These are phyloP conservation scores for Erigeron canadensis DNA, from an alignment of 129 eudicot species.

Conservation along the genomic window DNA sequence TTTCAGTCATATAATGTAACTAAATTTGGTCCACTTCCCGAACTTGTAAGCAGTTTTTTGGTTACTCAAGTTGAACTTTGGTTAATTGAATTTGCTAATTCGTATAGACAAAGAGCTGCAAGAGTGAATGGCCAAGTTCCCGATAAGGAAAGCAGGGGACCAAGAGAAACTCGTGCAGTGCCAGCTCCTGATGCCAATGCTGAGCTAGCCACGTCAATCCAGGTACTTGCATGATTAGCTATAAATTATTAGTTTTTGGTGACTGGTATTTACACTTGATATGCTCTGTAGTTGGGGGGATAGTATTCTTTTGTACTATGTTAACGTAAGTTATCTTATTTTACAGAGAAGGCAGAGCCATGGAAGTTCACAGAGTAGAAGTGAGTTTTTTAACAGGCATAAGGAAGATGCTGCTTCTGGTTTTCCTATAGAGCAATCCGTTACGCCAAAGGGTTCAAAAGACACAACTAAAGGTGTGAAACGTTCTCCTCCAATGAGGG, in stretches of 20 bases:
- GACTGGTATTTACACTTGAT: not conserved
- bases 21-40: not conserved
- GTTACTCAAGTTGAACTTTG: constrained; percentile 10
- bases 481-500: constrained; percentile 44
- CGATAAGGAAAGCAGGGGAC: constrained; percentile 45
- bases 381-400: constrained; percentile 37
- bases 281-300: not conserved
- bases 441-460: constrained; percentile 26
- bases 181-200: constrained; percentile 65
- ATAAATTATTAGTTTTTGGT: not conserved
- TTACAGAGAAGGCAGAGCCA: constrained; percentile 49
- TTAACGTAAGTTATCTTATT: not conserved
- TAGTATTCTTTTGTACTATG: not conserved
- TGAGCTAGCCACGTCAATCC: constrained; percentile 49
- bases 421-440: constrained; percentile 39
- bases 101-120: constrained; percentile 52
- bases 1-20: not conserved
- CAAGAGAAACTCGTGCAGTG: constrained; percentile 44
- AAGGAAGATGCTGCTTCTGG: constrained; percentile 48
- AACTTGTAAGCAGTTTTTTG: not conserved
- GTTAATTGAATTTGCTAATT: constrained; percentile 9
- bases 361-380: constrained; percentile 42
- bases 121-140: constrained; percentile 38
- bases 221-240: constrained; percentile 35
- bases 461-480: constrained; percentile 42